Evolutionary conservation across 2,329 filamentous ascomycete genomes (phyloP), one percentile per base, ranked within the genome.

Genomic region (Talaromyces sp.): DNA sequence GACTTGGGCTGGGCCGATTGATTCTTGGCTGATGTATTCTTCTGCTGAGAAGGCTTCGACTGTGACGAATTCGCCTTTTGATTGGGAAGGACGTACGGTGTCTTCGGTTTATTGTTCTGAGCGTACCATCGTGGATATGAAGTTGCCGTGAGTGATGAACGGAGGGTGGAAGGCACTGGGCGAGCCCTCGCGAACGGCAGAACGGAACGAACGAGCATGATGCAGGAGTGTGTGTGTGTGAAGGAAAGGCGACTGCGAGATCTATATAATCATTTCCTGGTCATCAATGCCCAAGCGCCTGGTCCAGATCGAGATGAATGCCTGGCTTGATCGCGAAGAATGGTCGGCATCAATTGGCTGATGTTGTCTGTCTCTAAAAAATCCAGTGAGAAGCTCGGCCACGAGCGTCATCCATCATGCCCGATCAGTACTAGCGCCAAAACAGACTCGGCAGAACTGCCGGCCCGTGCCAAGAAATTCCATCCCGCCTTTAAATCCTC

Each of bases 191-290:
- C 69, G 57, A 80, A 74, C 77, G 79, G 79, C 70, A 81, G 71
- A 63, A 77, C 73, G 66, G 78, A 76, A 72, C 79, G 79, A 70
- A 77, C 79, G 68, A 82, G 77, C 80, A 82, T 82, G 62, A 68
- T 75, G 71, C 35, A 33, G 50, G 19, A 61, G 13, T 13, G 41
- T 43, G 19, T 19, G 19, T 19, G 22, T 39, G 69, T 68, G 27
- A 31, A 54, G 7, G n/a, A 52, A 24, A 11, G 67, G 65, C 39
- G 66, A 67, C 65, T 70, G 71, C 31, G n/a, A 35, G 22, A 16
- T 19, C 60, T 65, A 59, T 58, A 65, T 58, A 39, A 56, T 60
- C 57, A 67, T 65, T 37, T 56, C 50, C 47, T 24, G 11, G 24
- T 22, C 43, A 37, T n/a, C 4, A 35, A 58, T 45, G n/a, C 56